Base-by-base conservation (phyloP, 305 asterid genomes). In the Fraxinus greggii region DNA sequence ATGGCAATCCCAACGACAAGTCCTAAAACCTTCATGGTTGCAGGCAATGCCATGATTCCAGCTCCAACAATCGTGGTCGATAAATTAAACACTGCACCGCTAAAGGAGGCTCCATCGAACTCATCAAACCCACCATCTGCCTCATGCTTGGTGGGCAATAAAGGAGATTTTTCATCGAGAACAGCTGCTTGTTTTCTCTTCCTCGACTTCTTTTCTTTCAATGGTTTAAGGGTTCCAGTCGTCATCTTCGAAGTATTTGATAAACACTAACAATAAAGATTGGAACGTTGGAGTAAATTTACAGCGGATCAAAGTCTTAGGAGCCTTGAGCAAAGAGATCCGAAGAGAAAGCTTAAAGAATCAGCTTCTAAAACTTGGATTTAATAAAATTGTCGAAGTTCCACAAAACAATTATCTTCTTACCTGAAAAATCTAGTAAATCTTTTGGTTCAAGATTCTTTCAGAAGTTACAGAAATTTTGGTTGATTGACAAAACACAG, bases 31-130 rank as follows among this genome's bases (percentile, higher is more conserved):
- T 96, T 96, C 98, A 96, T 90, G 70, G 97, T 94, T 56, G 98
- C 99, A 23, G 99, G 98, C 86, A 96, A 87, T 81, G 99, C 97
- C 99, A 96, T 96, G 84, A 96, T 96, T 79, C 99, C 99, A 65
- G 99, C 99, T 76, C 99, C 99, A 6, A 96, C 95, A 69, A 96
- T 88, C 12, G 99, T 96, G 21, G 99, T 96, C 4, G 99, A 94
- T 82, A 96, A 87, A 90, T 96, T 96, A 82, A 93, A 96, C 88
- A 96, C 98, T 23, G 99, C 97, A 69, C 99, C 99, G 81, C 95
- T 91, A 86, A 93, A 94, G 19, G 99, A 93, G 88, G 98, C 99
- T 84, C 99, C 99, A 75, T 94, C 92, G 86, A 96, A 96, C 84
- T 96, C 99, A 80, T 92, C 97, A 48, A 88, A 92, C 6, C 92